These are phyloP conservation scores for Gremmenia infestans DNA, from an alignment of 2,329 filamentous ascomycete genomes.

Conservation along the genomic window DNA sequence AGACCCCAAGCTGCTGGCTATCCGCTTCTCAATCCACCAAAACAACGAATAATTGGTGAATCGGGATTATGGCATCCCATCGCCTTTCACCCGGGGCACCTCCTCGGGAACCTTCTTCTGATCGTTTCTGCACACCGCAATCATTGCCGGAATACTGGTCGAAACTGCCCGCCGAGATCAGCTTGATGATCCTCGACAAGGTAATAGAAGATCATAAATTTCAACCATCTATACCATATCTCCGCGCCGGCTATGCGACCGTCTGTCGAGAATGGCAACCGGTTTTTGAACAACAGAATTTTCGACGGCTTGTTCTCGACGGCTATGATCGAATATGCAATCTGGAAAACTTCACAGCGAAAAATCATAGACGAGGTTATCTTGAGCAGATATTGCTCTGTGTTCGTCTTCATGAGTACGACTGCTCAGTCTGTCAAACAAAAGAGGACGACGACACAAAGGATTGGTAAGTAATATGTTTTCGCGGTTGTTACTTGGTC, in stretches of 20 bases:
- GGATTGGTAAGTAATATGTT: slow-evolving; percentile 6
- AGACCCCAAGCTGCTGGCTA: background rate
- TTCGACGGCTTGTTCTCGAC: slow-evolving; percentile 16
- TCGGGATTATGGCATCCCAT: background rate
- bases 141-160: slow-evolving; percentile 33
- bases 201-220: slow-evolving; percentile 12
- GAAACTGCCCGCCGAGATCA: slow-evolving; percentile 41
- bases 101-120: background rate
- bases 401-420: slow-evolving; percentile 14
- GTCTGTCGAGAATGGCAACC: slow-evolving; percentile 19
- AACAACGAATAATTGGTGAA: background rate
- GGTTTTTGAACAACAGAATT: slow-evolving; percentile 16
- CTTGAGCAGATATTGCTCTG: slow-evolving; percentile 13
- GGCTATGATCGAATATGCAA: slow-evolving; percentile 12
- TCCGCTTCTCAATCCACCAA: background rate
- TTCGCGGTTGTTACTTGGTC: slow-evolving; percentile 1
- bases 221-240: slow-evolving; percentile 5
- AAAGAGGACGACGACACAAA: slow-evolving; percentile 8
- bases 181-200: slow-evolving; percentile 31
- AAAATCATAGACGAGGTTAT: slow-evolving; percentile 12
- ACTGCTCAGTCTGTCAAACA: slow-evolving; percentile 16
- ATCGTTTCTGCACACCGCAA: background rate
- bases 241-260: slow-evolving; percentile 14
- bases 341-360: slow-evolving; percentile 10
- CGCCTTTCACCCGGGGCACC: background rate